Base-by-base conservation (phyloP, 176 grass and related monocot genomes). In the Calamus simplicifolius region DNA sequence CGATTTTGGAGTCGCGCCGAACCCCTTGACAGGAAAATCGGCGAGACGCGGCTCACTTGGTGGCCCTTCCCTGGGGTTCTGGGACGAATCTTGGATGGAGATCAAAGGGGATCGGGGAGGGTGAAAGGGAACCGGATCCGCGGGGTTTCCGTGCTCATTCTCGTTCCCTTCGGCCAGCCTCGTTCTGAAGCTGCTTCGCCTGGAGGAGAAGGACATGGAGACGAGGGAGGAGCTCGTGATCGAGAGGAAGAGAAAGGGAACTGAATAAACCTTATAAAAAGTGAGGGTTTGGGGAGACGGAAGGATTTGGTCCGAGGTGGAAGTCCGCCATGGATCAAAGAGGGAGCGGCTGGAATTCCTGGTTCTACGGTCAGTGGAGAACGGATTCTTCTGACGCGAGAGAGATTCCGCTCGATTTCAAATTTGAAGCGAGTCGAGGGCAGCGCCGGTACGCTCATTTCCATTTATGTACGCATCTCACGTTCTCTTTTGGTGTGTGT, bases 21-120 rank as follows among this genome's bases (percentile, higher is more conserved):
- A 23, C 2, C 12, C 19, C 18, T 56, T 23, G 53, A 56, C 13
- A 10, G 35, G 35, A 43, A 43, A 43, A 43, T 43, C 53, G 53
- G 23, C 18, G 53, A 56, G 23, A 23, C 53, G 53, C 19, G 16
- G 53, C 53, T 56, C 53, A 5, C 53, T 56, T 13, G 53, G 21
- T 18, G 53, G 19, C 53, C 53, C 58, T 31, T 29, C 58, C 17
- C 27, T 60, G 29, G 58, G 28, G 73, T 79, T 84, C 70, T 78
- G 59, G 1, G 66, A 58, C 19, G 73, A 80, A 55, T 84, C 85
- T 10, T 83, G 76, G 70, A 93, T 93, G 69, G 88, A 81, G 58
- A 76, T 57, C 23, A 93, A 84, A 48, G 88, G 88, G 31, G 88
- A 93, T 79, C 88, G 66, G 29, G 79, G 88, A 13, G 71, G 79